phyloP scores from a whole-genome alignment of 176 grass and related monocot species.

The Eragrostis curvula region DNA sequence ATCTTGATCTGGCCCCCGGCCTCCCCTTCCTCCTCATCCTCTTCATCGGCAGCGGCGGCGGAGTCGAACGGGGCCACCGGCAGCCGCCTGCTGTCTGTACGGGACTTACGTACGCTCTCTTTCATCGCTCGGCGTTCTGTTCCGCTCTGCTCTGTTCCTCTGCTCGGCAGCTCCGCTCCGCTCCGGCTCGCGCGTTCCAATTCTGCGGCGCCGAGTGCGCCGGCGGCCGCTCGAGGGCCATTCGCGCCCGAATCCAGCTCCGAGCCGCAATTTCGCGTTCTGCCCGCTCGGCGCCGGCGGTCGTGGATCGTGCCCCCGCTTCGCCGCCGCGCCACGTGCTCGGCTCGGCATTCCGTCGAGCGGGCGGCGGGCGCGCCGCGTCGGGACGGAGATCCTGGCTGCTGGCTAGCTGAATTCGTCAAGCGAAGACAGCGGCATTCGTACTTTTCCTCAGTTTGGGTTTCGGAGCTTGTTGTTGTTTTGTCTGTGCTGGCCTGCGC shows the following conservation, averaged over 20 bases:
- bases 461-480: not conserved
- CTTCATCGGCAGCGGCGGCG: not conserved
- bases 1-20: constrained; percentile 36
- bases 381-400: constrained; percentile 3
- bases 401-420: not conserved
- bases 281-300: not conserved
- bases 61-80: constrained; percentile 5
- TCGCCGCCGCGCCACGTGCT: not conserved
- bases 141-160: not conserved
- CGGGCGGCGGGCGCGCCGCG: not conserved
- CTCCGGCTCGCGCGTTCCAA: not conserved
- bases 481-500: not conserved
- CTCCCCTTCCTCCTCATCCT: not conserved
- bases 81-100: not conserved
- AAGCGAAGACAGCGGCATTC: not conserved
- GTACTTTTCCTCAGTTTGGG: not conserved
- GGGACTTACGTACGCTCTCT: not conserved
- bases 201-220: not conserved
- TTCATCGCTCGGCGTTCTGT: not conserved
- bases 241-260: not conserved
- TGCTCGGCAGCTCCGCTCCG: not conserved
- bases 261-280: not conserved
- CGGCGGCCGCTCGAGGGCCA: not conserved
- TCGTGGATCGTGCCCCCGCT: not conserved
- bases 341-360: constrained; percentile 20